These are phyloP conservation scores for Microdochium bolleyi DNA, from an alignment of 2,329 filamentous ascomycete genomes.

Conservation along the genomic window DNA sequence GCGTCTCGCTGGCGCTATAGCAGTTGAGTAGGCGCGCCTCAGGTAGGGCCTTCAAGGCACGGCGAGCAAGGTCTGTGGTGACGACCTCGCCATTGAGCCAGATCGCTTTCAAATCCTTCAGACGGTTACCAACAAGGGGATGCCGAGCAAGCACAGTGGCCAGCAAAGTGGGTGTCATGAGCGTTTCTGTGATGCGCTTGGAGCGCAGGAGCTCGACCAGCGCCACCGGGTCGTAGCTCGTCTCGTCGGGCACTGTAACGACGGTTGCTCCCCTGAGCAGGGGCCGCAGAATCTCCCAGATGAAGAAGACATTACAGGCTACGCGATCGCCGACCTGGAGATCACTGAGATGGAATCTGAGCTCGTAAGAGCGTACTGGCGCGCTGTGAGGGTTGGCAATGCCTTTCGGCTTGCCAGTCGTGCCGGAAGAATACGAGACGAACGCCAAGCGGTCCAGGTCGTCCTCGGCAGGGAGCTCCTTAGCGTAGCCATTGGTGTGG, in stretches of 20 bases:
- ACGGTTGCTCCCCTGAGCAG: conserved; percentile 70
- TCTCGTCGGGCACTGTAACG: conserved; percentile 65
- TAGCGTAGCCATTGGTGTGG: conserved; percentile 24
- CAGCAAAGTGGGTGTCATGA: conserved; percentile 76
- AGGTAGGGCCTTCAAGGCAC: conserved; percentile 60
- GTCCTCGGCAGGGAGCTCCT: conserved; percentile 48
- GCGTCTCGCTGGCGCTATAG: conserved; percentile 77
- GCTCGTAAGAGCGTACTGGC: conserved; percentile 64
- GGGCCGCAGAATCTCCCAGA: conserved; percentile 77
- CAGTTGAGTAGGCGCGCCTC: conserved; percentile 66
- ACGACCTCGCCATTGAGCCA: conserved; percentile 83
- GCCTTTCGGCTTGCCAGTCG: conserved; percentile 72
- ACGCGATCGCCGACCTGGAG: conserved; percentile 65
- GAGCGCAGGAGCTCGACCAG: conserved; percentile 62
- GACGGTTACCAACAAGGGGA: conserved; percentile 51
- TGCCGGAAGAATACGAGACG: conserved; percentile 74
- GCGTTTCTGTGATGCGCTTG: conserved; percentile 66
- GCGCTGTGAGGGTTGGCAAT: conserved; percentile 74
- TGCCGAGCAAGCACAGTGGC: conserved; percentile 67
- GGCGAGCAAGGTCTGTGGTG: conserved; percentile 65
- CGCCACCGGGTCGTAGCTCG: conserved; percentile 68
- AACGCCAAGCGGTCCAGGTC: conserved; percentile 70
- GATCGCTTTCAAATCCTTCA: conserved; percentile 60
- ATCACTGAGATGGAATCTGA: conserved; percentile 64
- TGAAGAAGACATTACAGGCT: conserved; percentile 83